Base-by-base conservation (phyloP, 2,329 filamentous ascomycete genomes). In the Pseudocercospora eumusae region DNA sequence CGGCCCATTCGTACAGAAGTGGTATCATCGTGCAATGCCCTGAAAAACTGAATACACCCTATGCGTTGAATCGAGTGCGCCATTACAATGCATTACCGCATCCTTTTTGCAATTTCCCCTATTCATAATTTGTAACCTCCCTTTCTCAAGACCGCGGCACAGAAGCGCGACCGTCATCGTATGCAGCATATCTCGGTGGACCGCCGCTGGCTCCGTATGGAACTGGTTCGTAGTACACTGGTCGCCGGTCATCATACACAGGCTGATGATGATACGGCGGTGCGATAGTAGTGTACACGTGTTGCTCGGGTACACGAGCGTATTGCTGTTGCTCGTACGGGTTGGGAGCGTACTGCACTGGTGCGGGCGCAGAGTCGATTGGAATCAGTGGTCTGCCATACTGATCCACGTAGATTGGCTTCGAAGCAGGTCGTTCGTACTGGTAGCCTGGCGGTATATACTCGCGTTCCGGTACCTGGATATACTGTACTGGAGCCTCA, bases 331-430 rank as follows among this genome's bases (percentile, higher is more conserved):
- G 70, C 20, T 70, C 70, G 55, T 68, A 68, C n/a, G 66, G 69
- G 53, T 66, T 65, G 27, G 67, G 66, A 23, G 63, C 55, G 53
- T 69, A 71, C 47, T 72, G 70, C 27, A 71, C 64, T 3, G 69
- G 69, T 6, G 69, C 69, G 4, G 70, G 69, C 4, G 64, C 66
- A 31, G 66, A 52, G 57, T 73, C 69, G 45, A 71, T 66, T 4
- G 69, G 70, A 33, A 71, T 67, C 9, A 75, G 57, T 5, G 65
- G 69, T 10, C 68, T 64, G 40, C 73, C 73, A 59, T 73, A 73
- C 54, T 74, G 65, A 45, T 75, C 73, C n/a, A 74, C 69, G 61
- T 73, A 75, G n/a, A 71, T 62, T 2, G 68, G 66, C 53, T 68
- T 68, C 18, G 69, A 61, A 15, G 65, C 64, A 23, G 66, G 63